A percentile compares a stretch with the other conserved stretches of the same genome.
These are phyloP conservation scores for Exophiala calicioides DNA, from an alignment of 2,329 filamentous ascomycete species.

Conservation along the genomic window DNA sequence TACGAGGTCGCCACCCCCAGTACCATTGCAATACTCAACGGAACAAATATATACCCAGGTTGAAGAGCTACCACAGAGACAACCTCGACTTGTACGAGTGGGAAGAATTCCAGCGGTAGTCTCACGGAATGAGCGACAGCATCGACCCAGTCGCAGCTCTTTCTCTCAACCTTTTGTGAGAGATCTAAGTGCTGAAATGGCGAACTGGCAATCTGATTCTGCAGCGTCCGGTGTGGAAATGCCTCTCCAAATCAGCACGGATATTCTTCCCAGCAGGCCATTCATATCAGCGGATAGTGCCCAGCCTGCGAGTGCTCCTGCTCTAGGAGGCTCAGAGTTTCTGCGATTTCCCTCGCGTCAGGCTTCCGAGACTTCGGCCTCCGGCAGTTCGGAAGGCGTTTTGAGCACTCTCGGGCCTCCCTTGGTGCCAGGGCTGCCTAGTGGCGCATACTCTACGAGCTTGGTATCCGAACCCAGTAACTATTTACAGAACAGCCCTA, in stretches of 20 bases:
- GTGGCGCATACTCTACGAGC: neutral
- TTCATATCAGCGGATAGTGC: slow-evolving; percentile 35
- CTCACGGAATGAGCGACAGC: slow-evolving; percentile 62
- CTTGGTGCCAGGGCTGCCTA: slow-evolving; percentile 5
- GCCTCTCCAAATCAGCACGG: slow-evolving; percentile 29
- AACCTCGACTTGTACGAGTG: slow-evolving; percentile 58
- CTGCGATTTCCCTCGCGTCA: slow-evolving; percentile 73
- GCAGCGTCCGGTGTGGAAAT: neutral
- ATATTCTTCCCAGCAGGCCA: slow-evolving; percentile 32
- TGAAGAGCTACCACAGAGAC: slow-evolving; percentile 17
- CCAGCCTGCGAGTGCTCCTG: slow-evolving; percentile 39
- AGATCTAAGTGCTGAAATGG: slow-evolving; percentile 43
- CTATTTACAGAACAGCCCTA: slow-evolving; percentile 15
- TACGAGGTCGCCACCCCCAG: slow-evolving; percentile 11
- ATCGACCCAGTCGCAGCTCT: slow-evolving; percentile 70
- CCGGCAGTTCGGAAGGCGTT: slow-evolving; percentile 63
- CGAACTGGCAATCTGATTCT: slow-evolving; percentile 27
- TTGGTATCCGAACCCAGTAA: neutral
- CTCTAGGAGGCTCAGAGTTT: slow-evolving; percentile 58
- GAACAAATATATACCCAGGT: slow-evolving; percentile 4
- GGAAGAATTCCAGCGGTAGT: slow-evolving; percentile 84
- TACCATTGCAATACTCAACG: slow-evolving; percentile 12
- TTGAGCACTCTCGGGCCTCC: slow-evolving; percentile 50
- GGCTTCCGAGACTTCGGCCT: slow-evolving; percentile 66
- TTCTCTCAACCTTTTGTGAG: slow-evolving; percentile 78